A percentile compares a stretch with the other conserved stretches of the same genome.
phyloP scores from a whole-genome alignment of 306 rosid genomes.

The Fragaria ananassa region DNA sequence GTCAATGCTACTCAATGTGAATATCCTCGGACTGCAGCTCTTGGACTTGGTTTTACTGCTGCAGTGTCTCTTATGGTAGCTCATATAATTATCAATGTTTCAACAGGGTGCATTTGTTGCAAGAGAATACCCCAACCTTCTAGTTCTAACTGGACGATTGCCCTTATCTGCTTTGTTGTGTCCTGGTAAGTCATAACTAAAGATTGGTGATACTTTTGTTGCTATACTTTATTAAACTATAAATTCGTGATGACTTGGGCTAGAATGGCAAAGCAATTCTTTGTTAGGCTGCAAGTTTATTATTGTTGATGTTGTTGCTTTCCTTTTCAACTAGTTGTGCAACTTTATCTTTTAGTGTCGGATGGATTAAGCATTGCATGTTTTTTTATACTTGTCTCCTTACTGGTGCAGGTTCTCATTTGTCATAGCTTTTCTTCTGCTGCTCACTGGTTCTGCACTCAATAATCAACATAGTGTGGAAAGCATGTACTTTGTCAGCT shows the following conservation, averaged over 20 bases:
- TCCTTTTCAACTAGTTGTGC: not conserved
- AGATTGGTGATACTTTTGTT: not conserved
- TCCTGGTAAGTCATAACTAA: conserved; percentile 59
- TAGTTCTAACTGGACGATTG: conserved; percentile 56
- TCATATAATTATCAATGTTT: conserved; percentile 54
- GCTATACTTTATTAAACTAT: not conserved
- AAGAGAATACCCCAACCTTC: conserved; percentile 42
- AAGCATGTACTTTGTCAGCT: conserved; percentile 51
- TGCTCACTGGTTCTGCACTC: conserved; percentile 66
- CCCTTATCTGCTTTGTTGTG: conserved; percentile 62
- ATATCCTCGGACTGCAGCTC: conserved; percentile 83
- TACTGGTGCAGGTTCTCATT: conserved; percentile 59
- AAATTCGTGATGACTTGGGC: not conserved
- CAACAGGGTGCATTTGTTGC: conserved; percentile 86
- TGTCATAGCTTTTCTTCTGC: conserved; percentile 60
- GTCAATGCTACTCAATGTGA: conserved; percentile 35
- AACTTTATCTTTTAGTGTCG: not conserved
- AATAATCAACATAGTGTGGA: conserved; percentile 49
- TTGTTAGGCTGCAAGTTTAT: not conserved
- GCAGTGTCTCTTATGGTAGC: conserved; percentile 70
- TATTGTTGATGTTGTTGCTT: not conserved
- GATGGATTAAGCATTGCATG: not conserved
- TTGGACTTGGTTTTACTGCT: conserved; percentile 76
- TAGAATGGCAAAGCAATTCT: not conserved
- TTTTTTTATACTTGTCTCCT: not conserved